These are phyloP conservation scores for Omphalea diandra DNA, from an alignment of 441 rosid species.

Conservation along the genomic window DNA sequence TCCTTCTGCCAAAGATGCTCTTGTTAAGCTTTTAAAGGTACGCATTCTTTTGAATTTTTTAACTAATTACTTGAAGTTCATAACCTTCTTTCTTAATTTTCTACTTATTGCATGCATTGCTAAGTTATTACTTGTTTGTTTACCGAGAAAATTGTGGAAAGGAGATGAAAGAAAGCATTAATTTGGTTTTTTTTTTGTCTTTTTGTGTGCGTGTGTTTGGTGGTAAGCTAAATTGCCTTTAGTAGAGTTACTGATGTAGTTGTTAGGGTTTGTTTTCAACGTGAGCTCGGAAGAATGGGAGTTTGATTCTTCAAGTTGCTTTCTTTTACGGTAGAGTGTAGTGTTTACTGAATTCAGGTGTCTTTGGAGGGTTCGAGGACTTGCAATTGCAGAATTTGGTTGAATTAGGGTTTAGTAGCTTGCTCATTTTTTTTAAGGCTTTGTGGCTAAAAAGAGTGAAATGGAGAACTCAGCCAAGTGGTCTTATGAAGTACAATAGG, in stretches of 20 bases:
- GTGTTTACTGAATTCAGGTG: background rate
- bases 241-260: background rate
- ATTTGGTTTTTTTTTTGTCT: background rate
- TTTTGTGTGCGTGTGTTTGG: conserved; percentile 21
- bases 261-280: conserved; percentile 8
- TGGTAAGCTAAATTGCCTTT: background rate
- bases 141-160: conserved; percentile 2
- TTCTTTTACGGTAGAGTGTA: background rate
- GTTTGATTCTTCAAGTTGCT: conserved; percentile 12
- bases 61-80: conserved; percentile 3
- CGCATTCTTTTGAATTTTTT: conserved; percentile 24
- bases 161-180: conserved; percentile 3
- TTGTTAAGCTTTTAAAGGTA: conserved; percentile 89
- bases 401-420: conserved; percentile 35
- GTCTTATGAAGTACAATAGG: background rate
- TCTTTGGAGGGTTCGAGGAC: background rate
- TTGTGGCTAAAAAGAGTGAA: background rate
- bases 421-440: background rate
- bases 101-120: no score
- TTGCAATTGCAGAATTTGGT: conserved; percentile 8
- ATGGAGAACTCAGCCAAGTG: background rate
- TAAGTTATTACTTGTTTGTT: conserved; percentile 1
- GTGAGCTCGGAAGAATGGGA: background rate
- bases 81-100: no score
- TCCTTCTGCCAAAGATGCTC: conserved; percentile 75